Base-by-base conservation (phyloP, 208 protist species). In the Leishmania major region DNA sequence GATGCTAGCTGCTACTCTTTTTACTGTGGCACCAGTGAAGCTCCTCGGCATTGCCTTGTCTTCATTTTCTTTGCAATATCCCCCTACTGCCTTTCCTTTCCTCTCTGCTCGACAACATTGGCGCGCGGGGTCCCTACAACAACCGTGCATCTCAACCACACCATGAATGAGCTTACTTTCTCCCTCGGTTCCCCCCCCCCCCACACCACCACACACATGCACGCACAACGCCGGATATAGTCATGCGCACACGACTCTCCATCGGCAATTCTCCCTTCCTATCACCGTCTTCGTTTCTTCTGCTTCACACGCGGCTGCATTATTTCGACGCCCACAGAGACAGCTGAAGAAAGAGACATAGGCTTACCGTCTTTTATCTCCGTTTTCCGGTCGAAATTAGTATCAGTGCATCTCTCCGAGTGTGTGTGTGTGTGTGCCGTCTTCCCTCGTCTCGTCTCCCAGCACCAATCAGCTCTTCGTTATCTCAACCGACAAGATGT, bases 401-500 rank as follows among this genome's bases (percentile, higher is more conserved):
- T 73, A 17, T 15, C 5, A 73, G 25, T n/a, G 28, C 31, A 10
- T 45, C 45, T 40, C 31, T 8, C 17, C 62, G 3, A 15, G 49
- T 59, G n/a, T 25, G 28, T 62, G 31, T 22, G 31, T 62, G 11
- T 25, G n/a, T 13, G 22, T 3, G 5, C 31, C 13, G 2, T 28
- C 57, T 15, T 62, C 0, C 28, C 28, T 19, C 7, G 17, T 31
- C 25, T 31, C 17, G 17, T 73, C 3, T 13, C 49, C 7, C 7
- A 31, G 37, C 43, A 19, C 13, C 43, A 13, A 43, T 6, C 19
- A 47, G 28, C 2, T 13, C 40, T 35, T 49, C 43, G 22, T 43
- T 1, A 51, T 51, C 43, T 53, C 69, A 51, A 73, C 8, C 60
- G 13, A 31, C 25, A 82, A 53, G 25, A 82, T 83, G 81, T 85